Conservation (phyloP, 2,329 filamentous ascomycete species). For the Diaporthe batatas region DNA sequence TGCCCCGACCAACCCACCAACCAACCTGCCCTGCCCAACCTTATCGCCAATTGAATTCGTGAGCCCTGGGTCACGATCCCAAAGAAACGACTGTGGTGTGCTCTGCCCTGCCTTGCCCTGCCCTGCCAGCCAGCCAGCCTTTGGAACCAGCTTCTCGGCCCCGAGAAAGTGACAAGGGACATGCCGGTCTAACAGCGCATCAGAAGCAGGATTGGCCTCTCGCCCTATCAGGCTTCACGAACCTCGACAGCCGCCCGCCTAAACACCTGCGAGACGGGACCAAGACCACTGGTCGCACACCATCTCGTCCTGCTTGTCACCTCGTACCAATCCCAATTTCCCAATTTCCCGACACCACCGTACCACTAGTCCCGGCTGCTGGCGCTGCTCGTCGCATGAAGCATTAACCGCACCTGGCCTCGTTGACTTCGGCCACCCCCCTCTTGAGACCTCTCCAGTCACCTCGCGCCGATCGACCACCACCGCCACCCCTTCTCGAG, state of each 20-base stretch:
- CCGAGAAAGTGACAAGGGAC: conserved; percentile 17
- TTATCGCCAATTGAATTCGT: conserved; percentile 16
- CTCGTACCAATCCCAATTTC: conserved; percentile 31
- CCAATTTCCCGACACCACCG: conserved; percentile 25
- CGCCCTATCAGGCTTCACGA: conserved; percentile 34
- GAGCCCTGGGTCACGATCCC: background rate
- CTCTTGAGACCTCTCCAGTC: conserved; percentile 42
- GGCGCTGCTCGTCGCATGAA: conserved; percentile 36
- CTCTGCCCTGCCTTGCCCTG: background rate
- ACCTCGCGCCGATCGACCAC: conserved; percentile 39
- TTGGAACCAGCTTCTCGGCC: conserved; percentile 21
- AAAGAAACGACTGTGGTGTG: conserved; percentile 5
- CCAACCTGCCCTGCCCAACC: conserved; percentile 2
- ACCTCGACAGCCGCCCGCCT: conserved; percentile 31
- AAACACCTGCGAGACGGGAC: conserved; percentile 38
- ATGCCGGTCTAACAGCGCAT: conserved; percentile 39
- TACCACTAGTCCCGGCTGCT: conserved; percentile 23
- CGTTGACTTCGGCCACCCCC: conserved; percentile 30
- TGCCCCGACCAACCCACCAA: background rate
- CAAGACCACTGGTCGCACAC: conserved; percentile 38
- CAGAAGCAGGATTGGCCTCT: background rate
- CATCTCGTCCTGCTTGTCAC: conserved; percentile 24
- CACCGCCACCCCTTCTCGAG: conserved; percentile 23
- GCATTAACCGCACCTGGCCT: conserved; percentile 41
- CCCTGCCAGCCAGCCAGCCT: too few relatives aligned